Evolutionary conservation across 73 alveolate genomes (phyloP), one percentile per base, ranked within the genome.

Genomic region (Stentor coeruleus): DNA sequence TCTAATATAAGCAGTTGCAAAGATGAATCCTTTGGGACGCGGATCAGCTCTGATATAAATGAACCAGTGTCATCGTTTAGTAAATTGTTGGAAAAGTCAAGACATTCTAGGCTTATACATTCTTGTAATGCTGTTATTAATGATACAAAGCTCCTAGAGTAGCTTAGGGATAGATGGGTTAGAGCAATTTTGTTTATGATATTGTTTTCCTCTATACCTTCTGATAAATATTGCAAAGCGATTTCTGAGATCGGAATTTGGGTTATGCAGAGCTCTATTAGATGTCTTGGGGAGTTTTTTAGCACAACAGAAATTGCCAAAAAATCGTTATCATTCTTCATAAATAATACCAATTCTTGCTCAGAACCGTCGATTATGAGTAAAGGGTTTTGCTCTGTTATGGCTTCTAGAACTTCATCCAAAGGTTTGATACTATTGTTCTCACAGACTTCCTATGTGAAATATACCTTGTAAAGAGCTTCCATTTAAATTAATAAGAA

Each of bases 401-500:
- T 6, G 20, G 66, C 6, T 49, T 49, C 66, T 49, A 49, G 28
- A 6, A 49, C 66, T 49, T 49, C 28, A 6, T 11, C 28, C 66
- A 49, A 20, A 11, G 66, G 66, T 20, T 49, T 49, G 66, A 49
- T 49, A 11, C 66, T 20, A 11, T 49, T 6, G 28, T 49, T 49
- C 20, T 49, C 28, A 20, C 66, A 49, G 66, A 20, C 66, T 49
- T 6, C 6, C 66, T 49, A 49, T 11, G 66, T 49, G 66, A 20
- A 49, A 49, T 20, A 20, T 49, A 49, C 66, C 20, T 6, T 49
- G 66, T 49, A 49, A 49, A 20, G 28, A 11, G 66, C 6, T 49
- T 49, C 66, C 66, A 49, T 49, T 49, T 49, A 49, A 49, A 49
- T 49, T n/a, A n/a, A n/a, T n/a, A n/a, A n/a, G n/a, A n/a, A n/a